Evolutionary conservation across 352 stramenopile species (phyloP).

Genomic region (Phytophthora multivora): DNA sequence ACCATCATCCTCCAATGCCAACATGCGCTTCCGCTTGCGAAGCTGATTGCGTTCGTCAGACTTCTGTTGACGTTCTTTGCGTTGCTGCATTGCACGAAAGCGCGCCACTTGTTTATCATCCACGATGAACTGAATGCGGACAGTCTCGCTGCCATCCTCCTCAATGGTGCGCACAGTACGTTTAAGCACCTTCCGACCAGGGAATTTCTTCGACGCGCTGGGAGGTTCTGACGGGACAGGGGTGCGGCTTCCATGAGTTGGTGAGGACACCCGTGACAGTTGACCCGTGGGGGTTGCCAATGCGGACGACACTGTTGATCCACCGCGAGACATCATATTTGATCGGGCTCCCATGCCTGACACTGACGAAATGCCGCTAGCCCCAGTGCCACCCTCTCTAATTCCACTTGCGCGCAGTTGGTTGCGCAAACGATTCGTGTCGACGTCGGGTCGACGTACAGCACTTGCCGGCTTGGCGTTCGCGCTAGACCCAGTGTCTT

Average conservation of each 20-base stretch:
- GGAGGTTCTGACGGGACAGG: constrained; percentile 35
- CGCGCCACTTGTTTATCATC: constrained; percentile 72
- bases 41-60: constrained; percentile 74
- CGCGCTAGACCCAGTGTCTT: constrained; percentile 48
- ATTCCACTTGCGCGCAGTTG: constrained; percentile 80
- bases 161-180: constrained; percentile 77
- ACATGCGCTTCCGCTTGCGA: constrained; percentile 80
- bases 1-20: constrained; percentile 68
- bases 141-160: constrained; percentile 77
- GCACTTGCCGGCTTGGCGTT: constrained; percentile 35
- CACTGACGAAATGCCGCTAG: constrained; percentile 37
- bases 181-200: constrained; percentile 73
- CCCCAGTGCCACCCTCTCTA: constrained; percentile 46
- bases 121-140: constrained; percentile 82
- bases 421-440: constrained; percentile 62
- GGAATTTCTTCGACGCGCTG: constrained; percentile 41
- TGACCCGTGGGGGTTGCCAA: constrained; percentile 69
- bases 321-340: constrained; percentile 54
- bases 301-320: constrained; percentile 65
- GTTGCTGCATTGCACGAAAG: constrained; percentile 78
- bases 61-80: constrained; percentile 75
- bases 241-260: constrained; percentile 51
- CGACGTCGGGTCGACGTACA: constrained; percentile 65
- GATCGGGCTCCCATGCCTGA: constrained; percentile 35
- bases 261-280: constrained; percentile 69